phyloP scores from a whole-genome alignment of 495 filamentous ascomycete species.

The Rhypophila decipiens region DNA sequence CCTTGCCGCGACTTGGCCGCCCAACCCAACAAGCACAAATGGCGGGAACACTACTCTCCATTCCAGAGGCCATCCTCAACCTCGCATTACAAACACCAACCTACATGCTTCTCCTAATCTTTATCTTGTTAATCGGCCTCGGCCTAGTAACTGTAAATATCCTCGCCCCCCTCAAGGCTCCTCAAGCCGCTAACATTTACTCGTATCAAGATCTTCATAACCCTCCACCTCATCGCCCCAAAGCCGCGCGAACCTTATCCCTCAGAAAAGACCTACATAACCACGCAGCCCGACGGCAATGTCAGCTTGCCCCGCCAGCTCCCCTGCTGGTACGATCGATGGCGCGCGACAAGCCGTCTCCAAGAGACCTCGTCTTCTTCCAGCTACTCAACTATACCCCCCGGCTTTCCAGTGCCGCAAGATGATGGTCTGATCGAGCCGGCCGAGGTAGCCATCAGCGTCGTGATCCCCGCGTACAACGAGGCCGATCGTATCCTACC shows the following conservation, averaged over 20 bases:
- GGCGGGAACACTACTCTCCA: too few relatives aligned
- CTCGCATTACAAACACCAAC: neutral
- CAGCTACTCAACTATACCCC: slow-evolving; percentile 25
- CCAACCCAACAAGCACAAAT: too few relatives aligned
- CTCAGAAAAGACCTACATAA: slow-evolving; percentile 85
- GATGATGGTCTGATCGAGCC: slow-evolving; percentile 36
- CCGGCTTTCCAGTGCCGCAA: slow-evolving; percentile 23
- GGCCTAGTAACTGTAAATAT: neutral
- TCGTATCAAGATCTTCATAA: slow-evolving; percentile 58
- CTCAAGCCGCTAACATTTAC: neutral
- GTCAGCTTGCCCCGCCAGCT: slow-evolving; percentile 54
- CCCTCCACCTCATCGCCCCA: slow-evolving; percentile 70
- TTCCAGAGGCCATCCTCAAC: too few relatives aligned
- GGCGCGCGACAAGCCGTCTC: slow-evolving; percentile 47
- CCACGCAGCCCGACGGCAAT: slow-evolving; percentile 58
- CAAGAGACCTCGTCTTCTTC: slow-evolving; percentile 19
- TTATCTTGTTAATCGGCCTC: neutral
- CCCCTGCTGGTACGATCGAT: slow-evolving; percentile 77
- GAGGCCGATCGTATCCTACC: slow-evolving; percentile 74
- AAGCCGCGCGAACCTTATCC: slow-evolving; percentile 63
- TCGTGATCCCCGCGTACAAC: slow-evolving; percentile 94
- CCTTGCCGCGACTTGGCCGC: too few relatives aligned
- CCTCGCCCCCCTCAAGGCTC: neutral
- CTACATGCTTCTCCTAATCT: neutral
- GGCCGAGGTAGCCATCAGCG: slow-evolving; percentile 56